Evolutionary conservation across 1,284 basidiomycete species (phyloP).

Genomic region (Apiotrichum mycotoxinovorans): DNA sequence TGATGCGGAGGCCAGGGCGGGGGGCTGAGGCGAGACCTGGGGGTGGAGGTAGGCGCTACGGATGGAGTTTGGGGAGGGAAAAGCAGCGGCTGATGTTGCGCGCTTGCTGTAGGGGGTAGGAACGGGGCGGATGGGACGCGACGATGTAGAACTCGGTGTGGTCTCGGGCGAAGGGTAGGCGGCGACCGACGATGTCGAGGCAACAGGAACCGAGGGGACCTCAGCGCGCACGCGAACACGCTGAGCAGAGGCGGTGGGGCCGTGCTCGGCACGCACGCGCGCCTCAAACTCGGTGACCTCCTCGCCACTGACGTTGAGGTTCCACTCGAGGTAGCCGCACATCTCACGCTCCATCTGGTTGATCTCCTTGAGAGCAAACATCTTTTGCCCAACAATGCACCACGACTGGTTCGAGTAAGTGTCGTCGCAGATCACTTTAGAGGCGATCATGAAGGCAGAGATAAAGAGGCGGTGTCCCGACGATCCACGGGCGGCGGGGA

Average conservation of each 20-base stretch:
- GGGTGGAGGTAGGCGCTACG: constrained; percentile 23
- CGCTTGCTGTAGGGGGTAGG: constrained; percentile 23
- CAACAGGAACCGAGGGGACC: constrained; percentile 2
- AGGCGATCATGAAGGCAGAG: constrained; percentile 85
- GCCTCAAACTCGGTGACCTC: constrained; percentile 45
- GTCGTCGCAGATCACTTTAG: constrained; percentile 75
- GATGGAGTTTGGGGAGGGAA: constrained; percentile 14
- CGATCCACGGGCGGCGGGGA: constrained; percentile 85
- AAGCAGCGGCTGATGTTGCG: constrained; percentile 8
- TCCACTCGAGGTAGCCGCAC: constrained; percentile 89
- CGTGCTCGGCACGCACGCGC: constrained; percentile 37
- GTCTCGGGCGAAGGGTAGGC: constrained; percentile 47
- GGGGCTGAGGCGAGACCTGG: constrained; percentile 32
- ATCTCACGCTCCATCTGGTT: constrained; percentile 96
- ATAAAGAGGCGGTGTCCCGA: constrained; percentile 88
- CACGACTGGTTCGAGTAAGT: constrained; percentile 96
- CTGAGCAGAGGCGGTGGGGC: constrained; percentile 27
- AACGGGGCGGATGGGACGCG: constrained; percentile 38
- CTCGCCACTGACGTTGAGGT: constrained; percentile 55
- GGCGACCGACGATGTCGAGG: constrained; percentile 10
- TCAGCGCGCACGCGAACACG: constrained; percentile 11
- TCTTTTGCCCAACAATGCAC: constrained; percentile 86
- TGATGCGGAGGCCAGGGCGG: constrained; percentile 41
- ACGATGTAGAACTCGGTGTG: constrained; percentile 37
- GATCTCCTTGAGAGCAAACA: constrained; percentile 84